These are phyloP conservation scores for thale cress (Arabidopsis thaliana) DNA, from an alignment of 345 rosid genomes.

Conservation along the genomic window TAIR10.1 NC_003074.8:18620001-18620500, in stretches of 20 bases:
- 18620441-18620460: neutral
- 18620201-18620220: slow-evolving; percentile 26
- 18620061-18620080: neutral
- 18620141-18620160: slow-evolving; percentile 8
- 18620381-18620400: neutral
- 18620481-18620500: neutral
- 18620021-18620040: neutral
- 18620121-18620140: too few species aligned
- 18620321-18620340: neutral
- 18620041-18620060: neutral
- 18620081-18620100: neutral
- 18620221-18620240: slow-evolving; percentile 37
- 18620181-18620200: slow-evolving; percentile 42
- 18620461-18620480: neutral
- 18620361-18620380: neutral
- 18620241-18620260: slow-evolving; percentile 38
- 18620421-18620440: neutral
- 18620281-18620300: neutral
- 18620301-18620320: neutral
- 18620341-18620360: neutral
- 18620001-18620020: neutral
- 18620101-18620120: neutral
- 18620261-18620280: slow-evolving; percentile 29
- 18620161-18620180: slow-evolving; percentile 21
- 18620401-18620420: neutral